phyloP scores from a whole-genome alignment of 768 basidiomycete genomes.

The Termitomyces sp. region DNA sequence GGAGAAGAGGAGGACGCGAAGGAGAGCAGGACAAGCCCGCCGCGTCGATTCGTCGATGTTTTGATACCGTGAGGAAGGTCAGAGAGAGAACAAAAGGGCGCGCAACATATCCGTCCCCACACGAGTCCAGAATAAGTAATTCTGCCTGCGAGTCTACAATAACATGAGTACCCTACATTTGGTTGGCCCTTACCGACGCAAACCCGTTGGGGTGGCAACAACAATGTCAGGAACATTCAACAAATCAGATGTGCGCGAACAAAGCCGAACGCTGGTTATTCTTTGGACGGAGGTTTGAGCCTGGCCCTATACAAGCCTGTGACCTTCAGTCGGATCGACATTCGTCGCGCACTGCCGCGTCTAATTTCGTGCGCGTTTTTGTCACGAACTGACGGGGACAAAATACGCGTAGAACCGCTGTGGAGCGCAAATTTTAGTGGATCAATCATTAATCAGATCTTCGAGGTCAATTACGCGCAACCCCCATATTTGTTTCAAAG shows the following conservation, averaged over 20 bases:
- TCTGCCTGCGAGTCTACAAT: neutral
- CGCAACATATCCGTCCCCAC: neutral
- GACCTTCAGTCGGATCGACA: neutral
- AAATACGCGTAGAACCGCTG: neutral
- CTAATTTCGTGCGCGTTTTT: neutral
- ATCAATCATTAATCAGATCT: no score
- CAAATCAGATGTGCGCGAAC: neutral
- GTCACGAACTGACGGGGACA: neutral
- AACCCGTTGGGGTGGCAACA: slow-evolving; percentile 16
- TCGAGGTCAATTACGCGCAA: neutral
- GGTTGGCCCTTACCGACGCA: slow-evolving; percentile 4
- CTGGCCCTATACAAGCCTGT: neutral
- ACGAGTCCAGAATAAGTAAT: neutral
- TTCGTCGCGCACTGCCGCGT: neutral
- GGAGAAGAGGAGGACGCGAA: neutral
- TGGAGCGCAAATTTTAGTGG: no score
- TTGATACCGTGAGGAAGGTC: neutral
- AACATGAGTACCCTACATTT: neutral
- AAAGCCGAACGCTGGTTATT: neutral
- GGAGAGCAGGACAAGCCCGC: slow-evolving; percentile 3
- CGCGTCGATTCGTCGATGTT: neutral
- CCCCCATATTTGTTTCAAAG: neutral
- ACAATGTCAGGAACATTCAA: neutral
- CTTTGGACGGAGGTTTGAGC: neutral
- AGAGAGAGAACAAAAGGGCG: neutral